These are phyloP conservation scores for Leccinum subgranulosum DNA, from an alignment of 768 basidiomycete genomes.

Conservation along the genomic window DNA sequence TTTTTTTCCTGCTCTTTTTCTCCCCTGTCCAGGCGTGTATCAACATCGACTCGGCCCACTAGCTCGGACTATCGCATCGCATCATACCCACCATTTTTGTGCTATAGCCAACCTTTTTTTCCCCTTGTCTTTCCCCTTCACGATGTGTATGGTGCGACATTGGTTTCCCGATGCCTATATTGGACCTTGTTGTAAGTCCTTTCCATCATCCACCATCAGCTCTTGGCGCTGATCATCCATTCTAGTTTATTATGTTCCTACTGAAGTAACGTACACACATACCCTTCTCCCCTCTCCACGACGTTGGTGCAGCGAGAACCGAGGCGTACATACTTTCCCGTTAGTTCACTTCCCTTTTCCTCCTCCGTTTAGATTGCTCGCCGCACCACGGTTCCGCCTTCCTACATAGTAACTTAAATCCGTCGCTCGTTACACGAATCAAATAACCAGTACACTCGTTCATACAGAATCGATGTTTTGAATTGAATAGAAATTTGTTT, in stretches of 20 bases:
- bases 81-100: constrained; percentile 29
- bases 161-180: constrained; percentile 30
- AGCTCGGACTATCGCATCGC: constrained; percentile 32
- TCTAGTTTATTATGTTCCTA: constrained; percentile 28
- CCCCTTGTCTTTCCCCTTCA: background rate
- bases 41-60: constrained; percentile 31
- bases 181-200: constrained; percentile 27
- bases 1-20: background rate
- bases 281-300: constrained; percentile 14
- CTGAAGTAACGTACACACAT: constrained; percentile 26
- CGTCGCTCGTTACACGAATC: constrained; percentile 24
- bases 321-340: constrained; percentile 18
- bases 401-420: constrained; percentile 20
- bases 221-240: constrained; percentile 7
- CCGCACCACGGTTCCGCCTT: constrained; percentile 11
- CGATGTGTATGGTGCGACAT: constrained; percentile 33
- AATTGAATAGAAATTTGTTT: constrained; percentile 26
- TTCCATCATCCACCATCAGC: background rate
- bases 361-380: constrained; percentile 21
- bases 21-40: constrained; percentile 21
- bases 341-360: constrained; percentile 11
- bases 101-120: constrained; percentile 14
- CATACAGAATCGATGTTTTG: constrained; percentile 11
- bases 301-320: constrained; percentile 21
- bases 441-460: constrained; percentile 28